Evolutionary conservation across 1,139 yeast genomes (phyloP), one percentile per base, ranked within the genome.

Genomic region (Eremothecium gossypii): DNA sequence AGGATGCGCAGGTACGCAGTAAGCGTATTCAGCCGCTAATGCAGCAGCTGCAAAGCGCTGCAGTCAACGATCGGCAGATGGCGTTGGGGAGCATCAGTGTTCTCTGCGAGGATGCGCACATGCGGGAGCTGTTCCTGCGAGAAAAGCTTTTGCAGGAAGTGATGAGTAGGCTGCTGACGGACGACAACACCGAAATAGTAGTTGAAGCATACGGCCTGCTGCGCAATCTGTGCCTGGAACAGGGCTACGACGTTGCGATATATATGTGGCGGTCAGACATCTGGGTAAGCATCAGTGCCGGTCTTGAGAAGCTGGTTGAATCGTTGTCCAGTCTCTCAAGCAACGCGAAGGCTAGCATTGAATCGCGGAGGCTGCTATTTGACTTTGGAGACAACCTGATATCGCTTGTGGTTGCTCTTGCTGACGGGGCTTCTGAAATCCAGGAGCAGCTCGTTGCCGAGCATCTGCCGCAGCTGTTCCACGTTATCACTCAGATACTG

Each of bases 221-320:
- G 50, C 73, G 96, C 58, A 86, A 84, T 57, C 57, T 89, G 42
- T 80, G 82, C 3, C 70, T 85, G 40, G 95, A 86, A 58, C 95
- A 86, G 64, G 97, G 96, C n/a, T 79, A 85, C 53, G 95, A 85
- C 49, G 74, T 85, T 27, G 77, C 87, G 31, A 73, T 76, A 27
- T 77, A 75, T 59, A 62, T 83, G 44, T 83, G 94, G 84, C 74
- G 96, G 60, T 77, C 79, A 26, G 78, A 83, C 46, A 76, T 91
- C 39, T 79, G 95, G 81, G 68, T 73, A 0, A 64, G 74, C 13
- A 68, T 87, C 31, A 73, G 71, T 39, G 54, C 59, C 5, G 74
- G 79, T 1, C 62, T 82, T 37, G 57, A 58, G 1, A 79, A 79
- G 50, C 70, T 78, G 28, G 57, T 67, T 35, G 60, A 58, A 1